phyloP scores from a whole-genome alignment of 2,329 filamentous ascomycete genomes.

The Cytospora schulzeri region DNA sequence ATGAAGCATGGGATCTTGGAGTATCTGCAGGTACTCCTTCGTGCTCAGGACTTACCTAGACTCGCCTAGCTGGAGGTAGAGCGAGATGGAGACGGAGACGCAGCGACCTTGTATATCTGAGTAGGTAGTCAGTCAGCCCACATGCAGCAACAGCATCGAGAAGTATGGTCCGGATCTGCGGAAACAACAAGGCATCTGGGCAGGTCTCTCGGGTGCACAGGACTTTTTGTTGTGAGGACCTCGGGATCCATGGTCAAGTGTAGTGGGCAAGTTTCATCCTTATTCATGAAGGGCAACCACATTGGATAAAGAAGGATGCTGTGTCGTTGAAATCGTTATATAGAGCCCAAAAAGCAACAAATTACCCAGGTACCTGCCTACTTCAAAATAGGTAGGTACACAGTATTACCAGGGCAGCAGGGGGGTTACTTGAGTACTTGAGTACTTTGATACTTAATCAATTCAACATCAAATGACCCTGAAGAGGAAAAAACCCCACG shows the following conservation, averaged over 20 bases:
- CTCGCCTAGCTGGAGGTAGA: not conserved
- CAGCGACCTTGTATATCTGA: not conserved
- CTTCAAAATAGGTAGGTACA: not conserved
- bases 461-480: conserved; percentile 2
- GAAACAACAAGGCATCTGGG: not conserved
- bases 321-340: too few species aligned
- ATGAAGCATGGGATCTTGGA: conserved; percentile 13
- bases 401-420: too few species aligned
- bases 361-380: not conserved
- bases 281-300: not conserved
- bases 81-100: not conserved
- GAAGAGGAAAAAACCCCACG: conserved; percentile 23
- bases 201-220: not conserved
- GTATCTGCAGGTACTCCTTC: conserved; percentile 26
- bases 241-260: not conserved
- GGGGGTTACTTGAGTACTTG: not conserved
- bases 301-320: not conserved
- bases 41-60: conserved; percentile 21
- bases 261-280: not conserved
- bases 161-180: too few species aligned
- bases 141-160: conserved; percentile 7
- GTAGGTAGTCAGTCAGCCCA: conserved; percentile 14
- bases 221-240: not conserved
- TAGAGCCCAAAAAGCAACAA: too few species aligned
- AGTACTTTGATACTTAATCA: not conserved